Conservation (phyloP, 805 yeast genomes). For the Lachancea meyersii region DNA sequence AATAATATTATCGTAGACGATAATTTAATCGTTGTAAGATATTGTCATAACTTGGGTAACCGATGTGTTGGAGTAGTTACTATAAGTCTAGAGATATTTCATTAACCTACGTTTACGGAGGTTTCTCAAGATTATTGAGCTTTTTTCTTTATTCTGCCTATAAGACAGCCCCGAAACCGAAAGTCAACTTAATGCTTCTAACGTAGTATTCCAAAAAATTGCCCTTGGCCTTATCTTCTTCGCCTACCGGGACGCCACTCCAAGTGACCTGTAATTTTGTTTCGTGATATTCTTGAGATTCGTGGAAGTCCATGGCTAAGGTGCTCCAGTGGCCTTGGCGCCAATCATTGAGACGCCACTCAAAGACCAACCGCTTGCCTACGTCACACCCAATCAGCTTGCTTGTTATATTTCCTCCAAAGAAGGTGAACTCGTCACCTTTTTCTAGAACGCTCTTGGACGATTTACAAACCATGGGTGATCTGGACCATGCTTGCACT, state of each 20-base stretch:
- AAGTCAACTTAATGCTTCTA: conserved; percentile 80
- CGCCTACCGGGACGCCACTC: conserved; percentile 90
- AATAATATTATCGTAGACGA: too few species aligned
- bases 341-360: conserved; percentile 91
- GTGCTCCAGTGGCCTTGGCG: conserved; percentile 73
- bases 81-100: too few species aligned
- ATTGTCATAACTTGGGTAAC: too few species aligned
- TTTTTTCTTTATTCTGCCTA: conserved; percentile 19
- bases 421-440: conserved; percentile 61
- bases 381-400: conserved; percentile 54
- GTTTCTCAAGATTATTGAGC: too few species aligned
- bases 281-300: conserved; percentile 68
- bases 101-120: too few species aligned
- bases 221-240: conserved; percentile 77
- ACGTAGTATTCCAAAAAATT: conserved; percentile 89
- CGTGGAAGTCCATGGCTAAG: conserved; percentile 55
- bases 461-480: conserved; percentile 40
- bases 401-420: conserved; percentile 84
- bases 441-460: conserved; percentile 41
- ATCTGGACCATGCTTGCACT: conserved; percentile 87
- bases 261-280: conserved; percentile 74
- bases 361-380: conserved; percentile 55
- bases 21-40: too few species aligned
- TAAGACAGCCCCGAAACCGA: conserved; percentile 92
- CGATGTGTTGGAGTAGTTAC: too few species aligned